A percentile compares a stretch with the other conserved stretches of the same genome.
Conservation (phyloP, 2,329 filamentous ascomycete genomes). For the Tolypocladium tundrense region DNA sequence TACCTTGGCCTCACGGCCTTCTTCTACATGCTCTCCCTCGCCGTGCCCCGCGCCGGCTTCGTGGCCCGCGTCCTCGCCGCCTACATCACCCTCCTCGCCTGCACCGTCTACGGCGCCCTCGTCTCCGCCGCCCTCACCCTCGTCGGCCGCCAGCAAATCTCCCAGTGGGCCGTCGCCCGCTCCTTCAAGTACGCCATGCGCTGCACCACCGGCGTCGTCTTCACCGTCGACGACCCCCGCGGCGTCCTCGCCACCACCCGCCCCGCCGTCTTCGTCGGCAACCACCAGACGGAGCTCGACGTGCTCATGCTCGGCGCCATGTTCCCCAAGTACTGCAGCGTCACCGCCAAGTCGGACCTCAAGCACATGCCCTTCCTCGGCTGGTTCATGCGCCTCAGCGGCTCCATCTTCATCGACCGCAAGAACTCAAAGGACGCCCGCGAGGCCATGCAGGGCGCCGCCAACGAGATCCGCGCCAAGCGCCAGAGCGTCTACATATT, state of each 20-base stretch:
- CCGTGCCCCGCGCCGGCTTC: conserved; percentile 53
- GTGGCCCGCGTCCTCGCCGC: conserved; percentile 57
- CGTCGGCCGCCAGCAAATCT: conserved; percentile 60
- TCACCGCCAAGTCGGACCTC: conserved; percentile 84
- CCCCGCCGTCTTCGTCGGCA: conserved; percentile 84
- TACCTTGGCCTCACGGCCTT: conserved; percentile 40
- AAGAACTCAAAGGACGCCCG: conserved; percentile 73
- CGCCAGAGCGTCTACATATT: conserved; percentile 77
- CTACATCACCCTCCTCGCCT: conserved; percentile 51
- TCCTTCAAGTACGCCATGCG: conserved; percentile 74
- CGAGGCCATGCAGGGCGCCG: conserved; percentile 75
- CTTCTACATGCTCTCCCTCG: conserved; percentile 53
- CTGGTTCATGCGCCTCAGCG: conserved; percentile 86
- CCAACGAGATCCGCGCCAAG: conserved; percentile 62
- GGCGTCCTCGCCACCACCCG: conserved; percentile 53
- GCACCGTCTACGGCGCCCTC: conserved; percentile 63
- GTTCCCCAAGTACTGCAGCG: conserved; percentile 84
- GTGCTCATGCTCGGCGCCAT: conserved; percentile 81
- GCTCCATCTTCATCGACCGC: conserved; percentile 92
- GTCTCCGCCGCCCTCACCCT: conserved; percentile 62
- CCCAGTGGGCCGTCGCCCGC: conserved; percentile 77
- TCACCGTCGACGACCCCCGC: conserved; percentile 59
- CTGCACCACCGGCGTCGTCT: conserved; percentile 64
- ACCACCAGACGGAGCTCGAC: conserved; percentile 95
- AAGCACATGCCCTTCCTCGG: conserved; percentile 75